Conservation (phyloP, 805 yeast species). For the Candida coquimbonensis region DNA sequence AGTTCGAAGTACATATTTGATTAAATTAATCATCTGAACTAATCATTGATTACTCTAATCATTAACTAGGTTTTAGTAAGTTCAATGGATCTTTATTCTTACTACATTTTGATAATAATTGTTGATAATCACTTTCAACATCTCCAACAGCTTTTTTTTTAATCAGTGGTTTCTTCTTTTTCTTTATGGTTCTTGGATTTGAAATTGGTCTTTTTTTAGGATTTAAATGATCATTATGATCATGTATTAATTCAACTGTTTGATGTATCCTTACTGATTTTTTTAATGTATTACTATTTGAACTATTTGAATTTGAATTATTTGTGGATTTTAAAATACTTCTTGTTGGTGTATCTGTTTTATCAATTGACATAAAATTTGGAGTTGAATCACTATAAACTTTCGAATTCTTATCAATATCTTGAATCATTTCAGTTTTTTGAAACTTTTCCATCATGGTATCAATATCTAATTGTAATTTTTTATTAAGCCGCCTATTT, state of each 20-base stretch:
- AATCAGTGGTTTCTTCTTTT: constrained; percentile 1
- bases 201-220: background rate
- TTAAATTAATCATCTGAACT: too few relatives aligned
- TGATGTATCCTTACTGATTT: constrained; percentile 17
- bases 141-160: constrained; percentile 4
- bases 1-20: too few relatives aligned
- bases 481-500: too few relatives aligned
- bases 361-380: too few relatives aligned
- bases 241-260: constrained; percentile 7
- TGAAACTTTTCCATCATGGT: too few relatives aligned
- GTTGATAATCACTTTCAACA: background rate
- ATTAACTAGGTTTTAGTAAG: constrained; percentile 3
- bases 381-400: background rate
- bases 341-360: background rate
- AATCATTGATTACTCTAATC: background rate
- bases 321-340: background rate
- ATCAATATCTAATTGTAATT: too few relatives aligned
- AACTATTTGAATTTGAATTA: background rate
- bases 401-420: background rate
- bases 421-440: background rate
- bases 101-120: constrained; percentile 9
- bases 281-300: background rate
- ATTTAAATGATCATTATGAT: background rate
- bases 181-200: background rate
- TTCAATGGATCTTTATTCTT: constrained; percentile 17